Evolutionary conservation across 2,329 filamentous ascomycete genomes (phyloP), one percentile per base, ranked within the genome.

Genomic region (Sclerotinia minor): DNA sequence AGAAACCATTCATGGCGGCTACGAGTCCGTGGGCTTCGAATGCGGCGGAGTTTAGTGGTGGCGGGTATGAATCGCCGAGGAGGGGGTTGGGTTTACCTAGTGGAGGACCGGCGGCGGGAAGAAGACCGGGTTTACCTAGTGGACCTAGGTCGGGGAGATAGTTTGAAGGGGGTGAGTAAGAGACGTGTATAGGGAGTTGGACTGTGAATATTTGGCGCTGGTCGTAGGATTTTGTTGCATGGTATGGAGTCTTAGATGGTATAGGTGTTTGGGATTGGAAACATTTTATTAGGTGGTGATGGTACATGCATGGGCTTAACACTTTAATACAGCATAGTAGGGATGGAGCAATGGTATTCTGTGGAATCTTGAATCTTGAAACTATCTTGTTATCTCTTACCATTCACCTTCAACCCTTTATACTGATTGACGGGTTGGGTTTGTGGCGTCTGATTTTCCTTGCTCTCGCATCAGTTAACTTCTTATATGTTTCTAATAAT

Each of bases 21-120:
- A 84, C 83, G 67, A 76, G 81, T 32, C 82, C 82, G 2, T 84
- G 82, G 83, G 77, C 81, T 3, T 78, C 71, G 59, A 79, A 78
- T 61, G 82, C 81, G 44, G 72, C 77, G 67, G 79, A 81, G 41
- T 79, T 79, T 65, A 74, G 76, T 13, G 77, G 78, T 19, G 75
- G 77, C 0, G 78, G 78, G 29, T 78, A 78, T 21, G 76, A 54
- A 21, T 32, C 38, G 19, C 24, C 24, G 32, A 50, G 65, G 19
- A 49, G 45, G 24, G 45, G 47, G 1, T 24, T 61, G 55, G 65
- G 65, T 17, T 67, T 67, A 24, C 65, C 65, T 11, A 63, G 49
- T 67, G 65, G 65, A 15, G 52, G 63, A 38, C 63, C 57, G 1
- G 65, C 24, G 13, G 45, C 32, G 17, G 50, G 61, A 54, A 55